Conservation (phyloP, 2,329 filamentous ascomycete species). For the Claviceps digitariae region DNA sequence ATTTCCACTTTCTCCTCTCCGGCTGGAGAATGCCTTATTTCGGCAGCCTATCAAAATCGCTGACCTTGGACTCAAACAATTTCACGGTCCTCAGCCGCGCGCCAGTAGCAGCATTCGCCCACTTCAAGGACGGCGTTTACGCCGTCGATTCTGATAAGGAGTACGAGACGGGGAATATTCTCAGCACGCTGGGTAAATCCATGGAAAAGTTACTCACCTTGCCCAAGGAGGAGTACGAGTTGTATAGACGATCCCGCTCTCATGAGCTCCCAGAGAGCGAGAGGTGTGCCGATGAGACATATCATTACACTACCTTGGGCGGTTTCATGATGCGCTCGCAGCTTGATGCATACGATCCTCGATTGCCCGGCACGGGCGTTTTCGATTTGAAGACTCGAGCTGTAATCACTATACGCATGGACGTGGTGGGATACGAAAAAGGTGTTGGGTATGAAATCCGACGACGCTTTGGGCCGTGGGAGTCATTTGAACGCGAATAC, state of each 20-base stretch:
- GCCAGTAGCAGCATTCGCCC: constrained; percentile 69
- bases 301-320: constrained; percentile 74
- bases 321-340: constrained; percentile 93
- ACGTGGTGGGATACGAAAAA: constrained; percentile 54
- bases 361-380: constrained; percentile 80
- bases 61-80: constrained; percentile 43
- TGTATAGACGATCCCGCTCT: constrained; percentile 57
- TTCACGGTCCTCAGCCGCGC: constrained; percentile 62
- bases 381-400: constrained; percentile 95
- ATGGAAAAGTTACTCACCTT: constrained; percentile 92
- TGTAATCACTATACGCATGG: constrained; percentile 85
- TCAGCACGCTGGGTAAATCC: constrained; percentile 86
- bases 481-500: constrained; percentile 91
- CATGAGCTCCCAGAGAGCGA: constrained; percentile 60
- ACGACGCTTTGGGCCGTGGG: constrained; percentile 59
- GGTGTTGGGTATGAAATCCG: constrained; percentile 82
- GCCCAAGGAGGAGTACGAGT: constrained; percentile 70
- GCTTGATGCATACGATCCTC: constrained; percentile 75
- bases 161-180: constrained; percentile 68
- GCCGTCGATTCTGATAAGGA: constrained; percentile 95
- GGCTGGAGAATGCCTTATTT: constrained; percentile 63
- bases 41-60: constrained; percentile 51
- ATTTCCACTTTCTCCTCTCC: constrained; percentile 89
- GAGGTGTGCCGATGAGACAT: constrained; percentile 60
- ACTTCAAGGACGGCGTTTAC: constrained; percentile 73